These are phyloP conservation scores for Nakataea oryzae DNA, from an alignment of 2,329 filamentous ascomycete species.

Conservation along the genomic window DNA sequence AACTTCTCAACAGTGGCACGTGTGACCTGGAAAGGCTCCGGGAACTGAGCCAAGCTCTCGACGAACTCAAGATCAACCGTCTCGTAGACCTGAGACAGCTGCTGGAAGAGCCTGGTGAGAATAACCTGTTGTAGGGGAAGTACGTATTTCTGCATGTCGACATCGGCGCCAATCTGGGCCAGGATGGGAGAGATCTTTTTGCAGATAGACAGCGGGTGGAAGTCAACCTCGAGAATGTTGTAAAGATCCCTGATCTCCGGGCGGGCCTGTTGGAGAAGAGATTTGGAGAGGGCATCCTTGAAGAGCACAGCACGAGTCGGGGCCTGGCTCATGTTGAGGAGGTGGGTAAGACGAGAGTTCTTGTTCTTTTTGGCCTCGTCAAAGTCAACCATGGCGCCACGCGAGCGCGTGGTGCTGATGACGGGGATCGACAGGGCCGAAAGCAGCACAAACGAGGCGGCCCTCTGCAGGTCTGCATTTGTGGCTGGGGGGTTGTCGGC, in stretches of 20 bases:
- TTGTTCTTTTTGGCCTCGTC: conserved; percentile 98
- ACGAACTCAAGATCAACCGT: conserved; percentile 93
- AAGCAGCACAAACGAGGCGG: conserved; percentile 88
- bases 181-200: conserved; percentile 97
- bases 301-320: conserved; percentile 86
- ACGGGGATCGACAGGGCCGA: conserved; percentile 96
- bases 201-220: conserved; percentile 97
- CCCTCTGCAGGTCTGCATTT: conserved; percentile 85
- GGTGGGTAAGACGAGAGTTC: conserved; percentile 92
- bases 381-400: conserved; percentile 90
- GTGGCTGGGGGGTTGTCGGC: conserved; percentile 85
- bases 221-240: conserved; percentile 98
- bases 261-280: conserved; percentile 80
- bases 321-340: conserved; percentile 83
- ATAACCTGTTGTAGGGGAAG: conserved; percentile 96
- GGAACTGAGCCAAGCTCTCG: conserved; percentile 87
- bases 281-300: conserved; percentile 92
- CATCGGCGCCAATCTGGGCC: conserved; percentile 81
- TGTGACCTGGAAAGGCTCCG: conserved; percentile 88
- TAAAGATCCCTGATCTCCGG: conserved; percentile 95
- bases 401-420: conserved; percentile 95
- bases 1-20: conserved; percentile 95
- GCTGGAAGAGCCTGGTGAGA: conserved; percentile 94
- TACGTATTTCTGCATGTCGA: conserved; percentile 97
- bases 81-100: conserved; percentile 97